These are phyloP conservation scores for Blumeria hordei DNA, from an alignment of 2,329 filamentous ascomycete genomes.

Conservation along the genomic window DNA sequence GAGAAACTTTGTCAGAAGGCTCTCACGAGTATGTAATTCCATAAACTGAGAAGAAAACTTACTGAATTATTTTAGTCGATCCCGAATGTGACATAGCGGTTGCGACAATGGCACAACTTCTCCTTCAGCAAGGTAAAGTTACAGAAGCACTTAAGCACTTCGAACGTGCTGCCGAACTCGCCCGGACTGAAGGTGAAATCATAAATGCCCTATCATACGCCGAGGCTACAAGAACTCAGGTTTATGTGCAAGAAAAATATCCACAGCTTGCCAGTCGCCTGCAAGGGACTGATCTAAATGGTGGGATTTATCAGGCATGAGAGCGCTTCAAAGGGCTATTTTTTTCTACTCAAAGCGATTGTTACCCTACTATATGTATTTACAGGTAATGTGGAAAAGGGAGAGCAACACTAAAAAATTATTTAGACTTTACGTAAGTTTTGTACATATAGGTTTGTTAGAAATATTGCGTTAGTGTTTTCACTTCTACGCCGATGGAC, in stretches of 20 bases:
- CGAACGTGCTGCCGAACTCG: constrained; percentile 82
- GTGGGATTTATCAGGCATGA: constrained; percentile 9
- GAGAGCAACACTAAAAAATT: too few relatives aligned
- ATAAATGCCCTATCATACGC: constrained; percentile 92
- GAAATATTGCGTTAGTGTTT: too few relatives aligned
- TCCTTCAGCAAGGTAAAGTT: constrained; percentile 94
- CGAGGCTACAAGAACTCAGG: constrained; percentile 85
- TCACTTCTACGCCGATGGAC: too few relatives aligned
- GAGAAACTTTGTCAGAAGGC: constrained; percentile 96
- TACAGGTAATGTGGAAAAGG: too few relatives aligned
- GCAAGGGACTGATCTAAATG: constrained; percentile 28
- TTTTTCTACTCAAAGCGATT: too few relatives aligned
- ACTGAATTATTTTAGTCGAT: constrained; percentile 38
- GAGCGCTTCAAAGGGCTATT: too few relatives aligned
- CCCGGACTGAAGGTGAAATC: constrained; percentile 82
- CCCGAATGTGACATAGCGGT: constrained; percentile 97
- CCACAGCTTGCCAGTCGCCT: constrained; percentile 54
- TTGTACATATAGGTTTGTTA: too few relatives aligned
- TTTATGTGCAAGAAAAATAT: constrained; percentile 76
- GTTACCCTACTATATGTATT: too few relatives aligned
- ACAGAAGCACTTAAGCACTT: constrained; percentile 90
- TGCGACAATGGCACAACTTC: constrained; percentile 91
- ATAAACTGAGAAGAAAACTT: constrained; percentile 1
- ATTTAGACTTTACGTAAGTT: too few relatives aligned
- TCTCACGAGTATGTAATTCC: constrained; percentile 56